Conservation (phyloP, 495 filamentous ascomycete genomes). For the Lepidopterella palustris region DNA sequence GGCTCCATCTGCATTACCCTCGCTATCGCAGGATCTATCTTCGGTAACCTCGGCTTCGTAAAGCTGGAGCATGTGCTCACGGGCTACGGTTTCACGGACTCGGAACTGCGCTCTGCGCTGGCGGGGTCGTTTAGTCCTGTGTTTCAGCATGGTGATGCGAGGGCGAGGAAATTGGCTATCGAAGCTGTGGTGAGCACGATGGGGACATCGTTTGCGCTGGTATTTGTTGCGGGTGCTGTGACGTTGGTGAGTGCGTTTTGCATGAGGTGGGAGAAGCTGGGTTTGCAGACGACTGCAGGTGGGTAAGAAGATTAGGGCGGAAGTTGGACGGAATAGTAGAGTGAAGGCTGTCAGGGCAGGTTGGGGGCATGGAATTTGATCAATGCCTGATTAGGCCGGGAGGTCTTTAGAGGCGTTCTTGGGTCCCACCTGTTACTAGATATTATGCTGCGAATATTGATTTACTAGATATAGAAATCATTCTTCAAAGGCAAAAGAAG, state of each 20-base stretch:
- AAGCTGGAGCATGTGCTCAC: neutral
- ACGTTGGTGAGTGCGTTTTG: slow-evolving; percentile 1
- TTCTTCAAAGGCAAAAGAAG: no score
- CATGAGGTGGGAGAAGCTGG: slow-evolving; percentile 21
- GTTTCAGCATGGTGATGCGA: neutral
- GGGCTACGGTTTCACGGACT: neutral
- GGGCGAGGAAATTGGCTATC: neutral
- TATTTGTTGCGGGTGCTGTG: slow-evolving; percentile 6
- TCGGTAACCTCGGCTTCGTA: neutral
- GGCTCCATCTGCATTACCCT: neutral
- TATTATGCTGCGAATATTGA: no score
- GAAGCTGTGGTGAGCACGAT: slow-evolving; percentile 15
- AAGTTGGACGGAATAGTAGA: no score
- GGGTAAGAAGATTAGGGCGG: no score
- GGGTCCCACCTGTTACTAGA: no score
- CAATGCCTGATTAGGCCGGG: no score
- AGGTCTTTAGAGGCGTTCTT: no score
- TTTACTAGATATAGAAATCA: no score
- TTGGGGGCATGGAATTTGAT: no score
- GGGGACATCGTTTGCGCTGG: slow-evolving; percentile 14
- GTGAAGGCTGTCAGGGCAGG: no score
- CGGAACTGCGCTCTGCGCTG: neutral
- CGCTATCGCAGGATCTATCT: neutral
- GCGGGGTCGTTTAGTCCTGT: neutral
- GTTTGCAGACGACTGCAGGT: no score